Evolutionary conservation across 192 early-diverging fungal species (phyloP), one percentile per base, ranked within the genome.

Genomic region (Backusella mclennaniae): DNA sequence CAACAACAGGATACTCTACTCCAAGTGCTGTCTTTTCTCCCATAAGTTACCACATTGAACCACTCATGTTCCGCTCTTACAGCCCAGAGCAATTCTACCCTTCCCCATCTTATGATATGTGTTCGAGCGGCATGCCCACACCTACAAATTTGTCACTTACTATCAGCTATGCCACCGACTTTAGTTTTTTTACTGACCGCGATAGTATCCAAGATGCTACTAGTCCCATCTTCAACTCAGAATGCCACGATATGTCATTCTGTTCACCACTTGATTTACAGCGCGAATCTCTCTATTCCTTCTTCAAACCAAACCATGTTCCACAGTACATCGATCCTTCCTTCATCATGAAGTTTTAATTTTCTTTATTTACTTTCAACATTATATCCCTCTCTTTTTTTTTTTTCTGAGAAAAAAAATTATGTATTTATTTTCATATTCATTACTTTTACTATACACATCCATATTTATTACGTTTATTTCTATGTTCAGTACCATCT

Each of bases 381-480:
- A 33, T 66, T 38, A 36, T n/a, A 26, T 23, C 36, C 36, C 4
- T 21, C 33, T 8, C 15, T 36, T 21, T 69, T 69, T 63, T 63
- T 23, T 63, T 63, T 23, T 63, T 63, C 56, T 26, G 56, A 26
- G 56, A 63, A 63, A 29, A 63, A 63, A 63, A 63, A 11, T 1
- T 63, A 63, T 63, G 56, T 63, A 63, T 26, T 63, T 63, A 63
- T 31, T 63, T 63, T 63, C 23, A 23, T 63, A 29, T 63, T 63
- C 56, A 63, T 63, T 63, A 63, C 29, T 63, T 63, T 29, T 29
- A 29, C 23, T 63, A 53, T 53, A 63, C 23, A 63, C 26, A 21
- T 44, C 3, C 42, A 44, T 3, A 49, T 49, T 63, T 63, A 63
- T 63, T 63, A 63, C 56, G 56, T 63, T 63, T 63, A 63, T 29